Base-by-base conservation (phyloP, 2,329 filamentous ascomycete genomes). In the Exophiala oligosperma region DNA sequence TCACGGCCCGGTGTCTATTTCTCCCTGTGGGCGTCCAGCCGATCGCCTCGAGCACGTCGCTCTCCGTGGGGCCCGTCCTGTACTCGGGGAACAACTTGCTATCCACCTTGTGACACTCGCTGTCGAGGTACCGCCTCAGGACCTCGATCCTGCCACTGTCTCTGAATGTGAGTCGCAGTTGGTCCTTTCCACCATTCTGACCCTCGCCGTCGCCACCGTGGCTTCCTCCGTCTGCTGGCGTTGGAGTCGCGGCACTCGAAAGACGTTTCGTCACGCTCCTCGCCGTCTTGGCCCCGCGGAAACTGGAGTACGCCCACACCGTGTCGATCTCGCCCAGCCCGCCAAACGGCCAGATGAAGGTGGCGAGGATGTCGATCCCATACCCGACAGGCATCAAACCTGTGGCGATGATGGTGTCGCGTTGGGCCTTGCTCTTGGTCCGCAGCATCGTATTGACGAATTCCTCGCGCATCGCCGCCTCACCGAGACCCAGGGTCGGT, bases 391-490 rank as follows among this genome's bases (percentile, higher is more conserved):
- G 74, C 46, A 78, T 58, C 0, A 79, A 67, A 2, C 76, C 71
- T 0, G 75, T 77, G 1, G 76, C 76, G 49, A 77, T 70, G 32
- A 77, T 65, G 2, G 75, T 71, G 47, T 78, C 73, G 24, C 72
- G 69, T 52, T 76, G 70, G 1, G 76, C 77, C 61, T 74, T 73
- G 12, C 69, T 69, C 56, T 76, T 74, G 5, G 74, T 73, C 28
- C 76, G 70, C 56, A 76, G 61, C 67, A 79, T 72, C 0, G 70
- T 72, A 50, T 73, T 71, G 47, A 76, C 66, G 60, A 79, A 77
- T 47, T 78, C 76, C 23, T 69, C 56, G 43, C 72, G 70, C 57
- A 78, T 70, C 50, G 72, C 64, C 14, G 70, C 67, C 4, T 71
- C 65, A 24, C 62, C 64, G 6, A 69, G 63, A 7, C 59, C 51